A percentile compares a stretch with the other conserved stretches of the same genome.
Evolutionary conservation across 2,329 filamentous ascomycete species (phyloP).

Genomic region (Aspergillus neotritici): DNA sequence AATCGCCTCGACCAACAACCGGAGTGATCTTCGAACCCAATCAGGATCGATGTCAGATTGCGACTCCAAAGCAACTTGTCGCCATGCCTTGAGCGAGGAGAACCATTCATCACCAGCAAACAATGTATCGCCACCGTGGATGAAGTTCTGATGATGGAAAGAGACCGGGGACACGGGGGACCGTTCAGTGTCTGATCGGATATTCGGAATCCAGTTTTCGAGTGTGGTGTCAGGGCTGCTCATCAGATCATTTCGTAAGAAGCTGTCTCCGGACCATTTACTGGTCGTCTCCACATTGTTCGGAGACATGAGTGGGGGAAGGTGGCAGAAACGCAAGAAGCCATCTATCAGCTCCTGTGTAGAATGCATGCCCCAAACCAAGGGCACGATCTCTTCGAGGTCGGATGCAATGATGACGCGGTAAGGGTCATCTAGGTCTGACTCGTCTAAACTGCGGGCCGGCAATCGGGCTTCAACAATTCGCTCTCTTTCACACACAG

Average conservation of each 20-base stretch:
- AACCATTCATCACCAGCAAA: constrained; percentile 49
- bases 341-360: constrained; percentile 57
- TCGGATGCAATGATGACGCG: constrained; percentile 76
- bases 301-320: constrained; percentile 50
- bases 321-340: constrained; percentile 62
- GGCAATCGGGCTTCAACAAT: constrained; percentile 53
- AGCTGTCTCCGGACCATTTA: constrained; percentile 49
- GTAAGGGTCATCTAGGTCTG: constrained; percentile 73
- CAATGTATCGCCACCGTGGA: constrained; percentile 48
- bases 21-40: constrained; percentile 53
- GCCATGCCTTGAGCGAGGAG: constrained; percentile 32
- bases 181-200: constrained; percentile 5
- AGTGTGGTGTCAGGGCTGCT: constrained; percentile 22
- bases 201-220: constrained; percentile 21
- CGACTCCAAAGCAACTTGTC: constrained; percentile 16
- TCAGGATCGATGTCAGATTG: constrained; percentile 35
- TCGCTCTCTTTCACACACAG: constrained; percentile 49
- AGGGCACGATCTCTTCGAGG: constrained; percentile 56
- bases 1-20: constrained; percentile 48
- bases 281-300: constrained; percentile 21
- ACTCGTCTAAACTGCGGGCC: constrained; percentile 68
- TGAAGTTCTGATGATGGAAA: constrained; percentile 35
- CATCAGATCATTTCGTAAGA: constrained; percentile 43
- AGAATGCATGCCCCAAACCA: constrained; percentile 26
- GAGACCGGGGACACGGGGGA: constrained; percentile 20